Percentiles rank a stretch among this genome's conserved stretches.
Conservation (phyloP, 371 early-diverging fungal species). For the Actinomortierella ambigua region DNA sequence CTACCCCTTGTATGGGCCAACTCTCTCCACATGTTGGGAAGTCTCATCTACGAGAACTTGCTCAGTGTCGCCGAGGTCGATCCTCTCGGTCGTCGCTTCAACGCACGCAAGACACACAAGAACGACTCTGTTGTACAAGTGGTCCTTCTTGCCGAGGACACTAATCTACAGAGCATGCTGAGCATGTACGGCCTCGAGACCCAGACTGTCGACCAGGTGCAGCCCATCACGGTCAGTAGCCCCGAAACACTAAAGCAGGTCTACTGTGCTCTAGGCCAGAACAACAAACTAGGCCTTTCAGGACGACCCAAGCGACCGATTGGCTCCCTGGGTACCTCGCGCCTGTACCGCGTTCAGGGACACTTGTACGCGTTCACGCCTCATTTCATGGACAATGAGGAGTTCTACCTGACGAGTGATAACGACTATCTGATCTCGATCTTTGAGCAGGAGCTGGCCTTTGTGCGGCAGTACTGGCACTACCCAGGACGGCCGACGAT, state of each 20-base stretch:
- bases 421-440: conserved; percentile 79
- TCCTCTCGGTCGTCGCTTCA: conserved; percentile 82
- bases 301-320: conserved; percentile 80
- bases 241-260: conserved; percentile 86
- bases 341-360: conserved; percentile 84
- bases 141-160: conserved; percentile 78
- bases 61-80: conserved; percentile 83
- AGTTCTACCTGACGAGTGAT: conserved; percentile 86
- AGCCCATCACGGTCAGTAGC: conserved; percentile 74
- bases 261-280: conserved; percentile 75
- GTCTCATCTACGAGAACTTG: conserved; percentile 78
- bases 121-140: conserved; percentile 77
- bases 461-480: conserved; percentile 79
- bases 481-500: conserved; percentile 86
- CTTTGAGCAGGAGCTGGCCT: conserved; percentile 80
- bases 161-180: conserved; percentile 70
- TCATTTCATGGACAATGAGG: conserved; percentile 87
- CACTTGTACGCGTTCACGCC: conserved; percentile 86
- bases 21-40: conserved; percentile 80
- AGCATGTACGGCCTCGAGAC: conserved; percentile 82
- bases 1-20: conserved; percentile 92
- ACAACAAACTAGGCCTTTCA: conserved; percentile 75
- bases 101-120: conserved; percentile 49
- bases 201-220: conserved; percentile 70
- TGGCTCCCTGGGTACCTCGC: conserved; percentile 81